phyloP scores from a whole-genome alignment of 2,329 filamentous ascomycete genomes.

The Alternaria postmessia region DNA sequence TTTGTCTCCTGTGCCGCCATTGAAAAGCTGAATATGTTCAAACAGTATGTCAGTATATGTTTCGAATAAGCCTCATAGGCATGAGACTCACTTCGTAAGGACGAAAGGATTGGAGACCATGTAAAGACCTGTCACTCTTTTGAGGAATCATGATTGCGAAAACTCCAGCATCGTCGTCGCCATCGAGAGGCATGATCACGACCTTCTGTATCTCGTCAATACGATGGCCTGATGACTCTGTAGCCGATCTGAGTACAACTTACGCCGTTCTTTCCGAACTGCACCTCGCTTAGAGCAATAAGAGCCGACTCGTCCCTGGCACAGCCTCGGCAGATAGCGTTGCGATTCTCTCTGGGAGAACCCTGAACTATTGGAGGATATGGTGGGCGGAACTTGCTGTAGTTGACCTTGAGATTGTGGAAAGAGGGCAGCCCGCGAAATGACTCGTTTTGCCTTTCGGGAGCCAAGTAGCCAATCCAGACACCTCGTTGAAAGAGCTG shows the following conservation, averaged over 20 bases:
- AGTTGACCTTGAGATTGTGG: constrained; percentile 20
- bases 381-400: constrained; percentile 10
- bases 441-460: constrained; percentile 15
- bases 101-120: constrained; percentile 21
- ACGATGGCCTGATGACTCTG: not conserved
- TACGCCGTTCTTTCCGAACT: constrained; percentile 17
- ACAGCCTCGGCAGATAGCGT: constrained; percentile 34
- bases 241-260: not conserved
- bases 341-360: constrained; percentile 8
- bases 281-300: constrained; percentile 28
- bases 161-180: constrained; percentile 18
- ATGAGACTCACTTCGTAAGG: constrained; percentile 18
- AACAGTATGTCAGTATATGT: not conserved
- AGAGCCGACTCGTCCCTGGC: constrained; percentile 11
- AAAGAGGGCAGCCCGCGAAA: constrained; percentile 27
- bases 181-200: constrained; percentile 27
- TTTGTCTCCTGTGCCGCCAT: not conserved
- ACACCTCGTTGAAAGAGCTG: constrained; percentile 26
- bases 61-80: not conserved
- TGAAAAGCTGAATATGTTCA: not conserved
- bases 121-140: constrained; percentile 21
- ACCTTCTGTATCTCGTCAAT: constrained; percentile 23
- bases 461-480: constrained; percentile 34
- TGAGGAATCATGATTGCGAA: constrained; percentile 33
- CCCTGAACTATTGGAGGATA: constrained; percentile 15